Conservation (phyloP, 768 basidiomycete genomes). For the Amanita subjunquillea region DNA sequence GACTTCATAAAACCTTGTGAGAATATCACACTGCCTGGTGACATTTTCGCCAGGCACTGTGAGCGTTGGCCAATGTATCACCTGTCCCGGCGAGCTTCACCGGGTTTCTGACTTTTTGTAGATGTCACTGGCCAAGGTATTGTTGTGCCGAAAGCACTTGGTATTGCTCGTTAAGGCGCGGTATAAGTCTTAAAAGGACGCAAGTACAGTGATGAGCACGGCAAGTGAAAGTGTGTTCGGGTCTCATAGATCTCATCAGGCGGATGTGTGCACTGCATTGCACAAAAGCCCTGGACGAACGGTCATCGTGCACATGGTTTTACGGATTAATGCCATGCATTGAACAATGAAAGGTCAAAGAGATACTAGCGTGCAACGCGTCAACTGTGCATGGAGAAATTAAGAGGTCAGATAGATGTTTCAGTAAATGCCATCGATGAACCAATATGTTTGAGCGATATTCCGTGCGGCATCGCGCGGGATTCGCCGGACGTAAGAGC, state of each 20-base stretch:
- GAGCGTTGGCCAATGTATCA: no score
- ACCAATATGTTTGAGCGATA: background rate
- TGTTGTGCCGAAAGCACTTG: constrained; percentile 76
- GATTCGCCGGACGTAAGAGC: background rate
- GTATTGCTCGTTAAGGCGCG: constrained; percentile 66
- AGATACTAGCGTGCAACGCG: constrained; percentile 2
- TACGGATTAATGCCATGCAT: constrained; percentile 1
- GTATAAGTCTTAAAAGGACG: constrained; percentile 48
- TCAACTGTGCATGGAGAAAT: constrained; percentile 4
- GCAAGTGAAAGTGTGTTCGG: no score
- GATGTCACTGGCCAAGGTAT: no score
- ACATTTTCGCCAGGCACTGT: no score
- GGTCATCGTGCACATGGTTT: no score
- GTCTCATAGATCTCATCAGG: no score
- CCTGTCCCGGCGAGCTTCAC: no score
- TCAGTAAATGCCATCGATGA: constrained; percentile 1
- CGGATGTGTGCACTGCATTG: no score
- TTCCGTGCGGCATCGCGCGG: background rate
- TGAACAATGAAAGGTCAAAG: background rate
- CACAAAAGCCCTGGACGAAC: no score
- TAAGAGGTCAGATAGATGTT: constrained; percentile 1
- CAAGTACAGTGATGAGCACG: constrained; percentile 39
- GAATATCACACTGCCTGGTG: no score
- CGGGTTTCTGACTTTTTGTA: no score
- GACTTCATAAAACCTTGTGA: no score